Evolutionary conservation across 257 asterid genomes (phyloP).

Genomic region (Eucommia ulmoides): DNA sequence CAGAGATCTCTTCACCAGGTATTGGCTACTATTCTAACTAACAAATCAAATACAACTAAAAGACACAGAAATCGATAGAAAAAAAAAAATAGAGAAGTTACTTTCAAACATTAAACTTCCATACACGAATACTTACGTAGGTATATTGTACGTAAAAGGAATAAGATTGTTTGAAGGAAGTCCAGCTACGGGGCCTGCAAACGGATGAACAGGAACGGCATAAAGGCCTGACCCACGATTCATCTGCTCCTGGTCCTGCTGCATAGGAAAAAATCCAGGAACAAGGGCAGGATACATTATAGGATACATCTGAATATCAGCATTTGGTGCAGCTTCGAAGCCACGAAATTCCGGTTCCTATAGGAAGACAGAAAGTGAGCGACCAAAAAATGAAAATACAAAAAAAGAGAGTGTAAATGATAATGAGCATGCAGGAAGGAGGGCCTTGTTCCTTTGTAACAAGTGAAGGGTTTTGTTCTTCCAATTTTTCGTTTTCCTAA

Average conservation of each 20-base stretch:
- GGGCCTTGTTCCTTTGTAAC: too few species aligned
- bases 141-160: constrained; percentile 76
- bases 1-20: too few species aligned
- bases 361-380: constrained; percentile 3
- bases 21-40: too few species aligned
- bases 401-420: too few species aligned
- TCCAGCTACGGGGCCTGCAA: constrained; percentile 43
- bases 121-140: constrained; percentile 50
- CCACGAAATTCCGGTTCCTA: constrained; percentile 19
- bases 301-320: constrained; percentile 20
- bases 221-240: constrained; percentile 84
- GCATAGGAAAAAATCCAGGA: constrained; percentile 17
- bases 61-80: too few species aligned
- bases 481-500: too few species aligned
- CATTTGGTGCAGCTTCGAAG: constrained; percentile 13
- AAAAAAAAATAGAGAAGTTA: too few species aligned
- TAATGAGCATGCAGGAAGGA: too few species aligned
- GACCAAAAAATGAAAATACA: background rate
- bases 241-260: constrained; percentile 44
- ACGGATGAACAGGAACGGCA: constrained; percentile 66
- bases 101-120: too few species aligned
- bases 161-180: constrained; percentile 49
- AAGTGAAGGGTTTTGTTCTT: too few species aligned
- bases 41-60: too few species aligned
- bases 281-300: constrained; percentile 18